Evolutionary conservation across 768 basidiomycete species (phyloP), one percentile per base, ranked within the genome.

Genomic region (Panaeolus papilionaceus): DNA sequence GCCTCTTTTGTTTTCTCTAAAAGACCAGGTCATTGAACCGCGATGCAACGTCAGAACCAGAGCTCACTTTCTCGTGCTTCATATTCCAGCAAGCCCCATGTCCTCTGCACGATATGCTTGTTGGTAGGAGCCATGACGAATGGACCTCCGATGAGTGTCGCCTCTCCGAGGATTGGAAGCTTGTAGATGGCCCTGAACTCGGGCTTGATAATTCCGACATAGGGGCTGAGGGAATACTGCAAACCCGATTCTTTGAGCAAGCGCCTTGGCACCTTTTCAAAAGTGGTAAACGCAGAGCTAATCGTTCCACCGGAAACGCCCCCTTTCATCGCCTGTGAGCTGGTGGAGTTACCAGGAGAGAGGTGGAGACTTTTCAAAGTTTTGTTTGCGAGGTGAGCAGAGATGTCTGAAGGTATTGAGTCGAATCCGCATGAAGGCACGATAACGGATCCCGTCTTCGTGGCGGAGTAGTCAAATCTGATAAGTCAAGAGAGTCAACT

Each of bases 381-480:
- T 71, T 86, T 88, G 67, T 90, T 90, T 18, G 92, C 85, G 61
- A 94, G 79, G 77, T 88, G 90, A 0, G 88, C 86, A 11, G 86
- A 77, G 51, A 92, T 75, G 74, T 98, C 95, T 3, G 90, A 87
- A 3, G 93, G 93, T 37, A 94, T 72, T 1, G 92, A 94, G 75
- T 94, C 93, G 68, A 92, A 84, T 2, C 91, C 95, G 64, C 89
- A 92, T 1, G 88, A 83, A 26, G 93, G 93, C 20, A 98, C 84
- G 70, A 98, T 91, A 69, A 93, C 85, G 5, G 93, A 83, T 51
- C 87, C 86, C 1, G 86, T 89, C 73, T 89, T 87, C 10, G 84
- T 87, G 0, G 96, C 95, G 11, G 83, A 75, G 70, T 86, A 91
- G 76, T 95, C 65, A 33, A 58, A 66, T 20, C 64, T 64, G 20